A percentile compares a stretch with the other conserved stretches of the same genome.
Evolutionary conservation across 306 rosid genomes (phyloP).

Genomic region (Ziziphus jujuba): DNA sequence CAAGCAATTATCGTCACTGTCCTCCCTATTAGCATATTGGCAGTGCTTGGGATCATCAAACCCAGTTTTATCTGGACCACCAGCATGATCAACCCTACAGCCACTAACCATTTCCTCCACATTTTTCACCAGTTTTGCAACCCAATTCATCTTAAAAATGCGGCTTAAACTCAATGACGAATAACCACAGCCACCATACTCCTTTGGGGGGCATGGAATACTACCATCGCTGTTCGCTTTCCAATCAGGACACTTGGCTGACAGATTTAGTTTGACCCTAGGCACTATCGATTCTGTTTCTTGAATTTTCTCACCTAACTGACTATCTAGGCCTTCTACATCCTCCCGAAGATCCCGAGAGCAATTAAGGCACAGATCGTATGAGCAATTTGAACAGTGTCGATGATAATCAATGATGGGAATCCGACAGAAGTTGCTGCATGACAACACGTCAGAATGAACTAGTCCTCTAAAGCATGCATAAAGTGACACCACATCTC

Average conservation of each 20-base stretch:
- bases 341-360: slow-evolving; percentile 77
- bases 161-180: slow-evolving; percentile 71
- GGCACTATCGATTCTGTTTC: slow-evolving; percentile 39
- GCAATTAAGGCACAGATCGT: slow-evolving; percentile 88
- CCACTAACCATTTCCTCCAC: slow-evolving; percentile 98
- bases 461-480: slow-evolving; percentile 7
- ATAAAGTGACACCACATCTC: background rate
- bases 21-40: slow-evolving; percentile 62
- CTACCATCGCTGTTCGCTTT: slow-evolving; percentile 65
- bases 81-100: slow-evolving; percentile 51
- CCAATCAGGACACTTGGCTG: slow-evolving; percentile 67
- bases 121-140: slow-evolving; percentile 94
- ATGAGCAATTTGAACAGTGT: slow-evolving; percentile 72
- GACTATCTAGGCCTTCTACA: slow-evolving; percentile 24
- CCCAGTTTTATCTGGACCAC: slow-evolving; percentile 36
- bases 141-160: slow-evolving; percentile 98
- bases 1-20: slow-evolving; percentile 58
- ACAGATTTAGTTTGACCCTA: slow-evolving; percentile 43
- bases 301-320: slow-evolving; percentile 20
- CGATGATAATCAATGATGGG: slow-evolving; percentile 96
- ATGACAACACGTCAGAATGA: slow-evolving; percentile 35
- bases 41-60: slow-evolving; percentile 43
- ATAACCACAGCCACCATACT: slow-evolving; percentile 87
- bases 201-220: slow-evolving; percentile 91
- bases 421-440: slow-evolving; percentile 93